Conservation (phyloP, 805 yeast genomes). For the Grigorovia jiainica region DNA sequence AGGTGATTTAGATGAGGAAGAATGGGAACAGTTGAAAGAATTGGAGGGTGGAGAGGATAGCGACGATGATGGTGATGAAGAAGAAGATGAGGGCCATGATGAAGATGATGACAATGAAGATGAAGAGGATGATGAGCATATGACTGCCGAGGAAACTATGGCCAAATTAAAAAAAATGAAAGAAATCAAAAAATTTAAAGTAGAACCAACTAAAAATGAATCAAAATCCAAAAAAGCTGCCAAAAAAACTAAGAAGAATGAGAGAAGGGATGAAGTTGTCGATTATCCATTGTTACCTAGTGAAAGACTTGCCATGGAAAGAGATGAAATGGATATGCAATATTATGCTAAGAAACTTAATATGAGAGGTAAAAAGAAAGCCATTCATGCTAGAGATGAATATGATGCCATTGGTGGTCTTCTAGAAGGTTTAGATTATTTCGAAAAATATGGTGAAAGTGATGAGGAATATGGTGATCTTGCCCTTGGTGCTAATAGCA, state of each 20-base stretch:
- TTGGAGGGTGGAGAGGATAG: too few relatives aligned
- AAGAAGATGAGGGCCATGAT: slow-evolving; percentile 12
- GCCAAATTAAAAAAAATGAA: slow-evolving; percentile 31
- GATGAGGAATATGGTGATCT: slow-evolving; percentile 27
- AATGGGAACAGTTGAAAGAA: slow-evolving; percentile 24
- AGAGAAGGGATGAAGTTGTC: slow-evolving; percentile 8
- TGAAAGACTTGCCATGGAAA: slow-evolving; percentile 39
- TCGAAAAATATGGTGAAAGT: slow-evolving; percentile 29
- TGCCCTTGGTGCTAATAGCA: slow-evolving; percentile 17
- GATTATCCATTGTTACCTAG: slow-evolving; percentile 30
- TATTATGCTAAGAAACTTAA: slow-evolving; percentile 81
- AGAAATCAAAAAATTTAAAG: slow-evolving; percentile 7
- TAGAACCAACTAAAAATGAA: slow-evolving; percentile 16
- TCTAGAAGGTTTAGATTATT: slow-evolving; percentile 52
- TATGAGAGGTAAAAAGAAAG: slow-evolving; percentile 44
- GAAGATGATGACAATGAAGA: slow-evolving; percentile 21
- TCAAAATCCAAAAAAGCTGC: slow-evolving; percentile 13
- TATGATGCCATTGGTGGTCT: slow-evolving; percentile 79
- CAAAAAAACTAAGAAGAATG: slow-evolving; percentile 5
- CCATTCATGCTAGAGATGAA: slow-evolving; percentile 40
- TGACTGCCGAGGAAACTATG: slow-evolving; percentile 36
- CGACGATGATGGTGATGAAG: slow-evolving; percentile 10
- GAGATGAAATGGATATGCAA: slow-evolving; percentile 70
- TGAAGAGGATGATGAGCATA: slow-evolving; percentile 23
- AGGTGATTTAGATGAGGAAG: slow-evolving; percentile 30